These are phyloP conservation scores for Pulveroboletus sp. DNA, from an alignment of 768 basidiomycete species.

Conservation along the genomic window DNA sequence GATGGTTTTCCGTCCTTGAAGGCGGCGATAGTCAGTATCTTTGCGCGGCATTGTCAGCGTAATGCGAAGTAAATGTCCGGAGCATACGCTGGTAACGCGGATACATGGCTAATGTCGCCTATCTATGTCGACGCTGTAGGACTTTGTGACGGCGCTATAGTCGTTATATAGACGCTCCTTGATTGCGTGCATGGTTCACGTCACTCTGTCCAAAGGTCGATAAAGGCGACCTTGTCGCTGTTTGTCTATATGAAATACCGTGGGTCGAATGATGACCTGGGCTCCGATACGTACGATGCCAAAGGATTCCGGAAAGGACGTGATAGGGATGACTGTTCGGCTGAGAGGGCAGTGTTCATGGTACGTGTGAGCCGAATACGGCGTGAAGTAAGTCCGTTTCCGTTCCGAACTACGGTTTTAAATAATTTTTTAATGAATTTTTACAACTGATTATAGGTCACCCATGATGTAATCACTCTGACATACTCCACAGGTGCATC, in stretches of 20 bases:
- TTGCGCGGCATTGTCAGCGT: neutral
- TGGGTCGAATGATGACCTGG: neutral
- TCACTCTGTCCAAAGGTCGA: constrained; percentile 13
- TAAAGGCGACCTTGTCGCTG: neutral
- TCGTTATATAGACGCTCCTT: constrained; percentile 2
- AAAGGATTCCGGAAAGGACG: constrained; percentile 5
- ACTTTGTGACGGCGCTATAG: neutral
- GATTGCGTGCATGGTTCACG: constrained; percentile 6
- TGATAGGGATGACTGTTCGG: neutral
- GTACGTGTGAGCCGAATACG: neutral
- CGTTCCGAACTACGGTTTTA: neutral
- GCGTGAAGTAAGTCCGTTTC: neutral
- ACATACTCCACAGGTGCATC: too few relatives aligned
- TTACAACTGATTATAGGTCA: too few relatives aligned
- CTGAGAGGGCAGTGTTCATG: too few relatives aligned
- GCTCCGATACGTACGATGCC: neutral
- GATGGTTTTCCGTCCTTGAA: constrained; percentile 7
- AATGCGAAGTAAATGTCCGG: neutral
- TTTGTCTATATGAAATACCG: neutral
- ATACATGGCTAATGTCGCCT: constrained; percentile 17
- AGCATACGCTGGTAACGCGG: neutral
- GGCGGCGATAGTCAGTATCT: constrained; percentile 1
- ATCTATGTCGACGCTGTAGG: constrained; percentile 31
- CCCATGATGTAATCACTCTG: too few relatives aligned
- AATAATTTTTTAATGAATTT: too few relatives aligned